A percentile compares a stretch with the other conserved stretches of the same genome.
Conservation (phyloP, 306 rosid species). For the Fragaria vesca region DNA sequence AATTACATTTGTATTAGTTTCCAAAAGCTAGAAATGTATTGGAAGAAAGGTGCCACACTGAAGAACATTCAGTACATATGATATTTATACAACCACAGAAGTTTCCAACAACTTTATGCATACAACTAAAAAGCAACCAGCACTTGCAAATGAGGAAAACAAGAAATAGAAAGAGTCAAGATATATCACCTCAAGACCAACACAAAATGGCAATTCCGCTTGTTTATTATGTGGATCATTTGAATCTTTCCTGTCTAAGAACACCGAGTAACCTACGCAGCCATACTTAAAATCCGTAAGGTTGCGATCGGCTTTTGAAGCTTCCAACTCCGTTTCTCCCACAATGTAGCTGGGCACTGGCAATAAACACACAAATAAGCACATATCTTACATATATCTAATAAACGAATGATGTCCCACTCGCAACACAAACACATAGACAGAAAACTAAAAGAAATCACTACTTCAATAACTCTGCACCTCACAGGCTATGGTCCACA, state of each 20-base stretch:
- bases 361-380: slow-evolving; percentile 31
- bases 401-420: background rate
- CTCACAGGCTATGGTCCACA: background rate
- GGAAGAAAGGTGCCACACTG: background rate
- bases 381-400: slow-evolving; percentile 12
- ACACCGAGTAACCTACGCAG: slow-evolving; percentile 86
- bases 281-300: slow-evolving; percentile 78
- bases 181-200: slow-evolving; percentile 77
- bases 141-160: background rate
- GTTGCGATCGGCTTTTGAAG: slow-evolving; percentile 69
- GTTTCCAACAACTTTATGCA: background rate
- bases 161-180: slow-evolving; percentile 2
- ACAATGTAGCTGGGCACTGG: slow-evolving; percentile 71
- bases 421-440: background rate
- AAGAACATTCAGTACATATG: background rate
- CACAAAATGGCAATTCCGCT: slow-evolving; percentile 76
- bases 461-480: background rate
- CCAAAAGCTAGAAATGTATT: background rate
- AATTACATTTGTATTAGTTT: background rate
- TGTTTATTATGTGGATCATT: slow-evolving; percentile 51
- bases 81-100: background rate
- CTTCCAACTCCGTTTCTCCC: slow-evolving; percentile 80
- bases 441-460: background rate
- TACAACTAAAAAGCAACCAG: slow-evolving; percentile 3
- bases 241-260: slow-evolving; percentile 62